Evolutionary conservation across 2,329 filamentous ascomycete genomes (phyloP).

Genomic region (Colletotrichum trifolii): DNA sequence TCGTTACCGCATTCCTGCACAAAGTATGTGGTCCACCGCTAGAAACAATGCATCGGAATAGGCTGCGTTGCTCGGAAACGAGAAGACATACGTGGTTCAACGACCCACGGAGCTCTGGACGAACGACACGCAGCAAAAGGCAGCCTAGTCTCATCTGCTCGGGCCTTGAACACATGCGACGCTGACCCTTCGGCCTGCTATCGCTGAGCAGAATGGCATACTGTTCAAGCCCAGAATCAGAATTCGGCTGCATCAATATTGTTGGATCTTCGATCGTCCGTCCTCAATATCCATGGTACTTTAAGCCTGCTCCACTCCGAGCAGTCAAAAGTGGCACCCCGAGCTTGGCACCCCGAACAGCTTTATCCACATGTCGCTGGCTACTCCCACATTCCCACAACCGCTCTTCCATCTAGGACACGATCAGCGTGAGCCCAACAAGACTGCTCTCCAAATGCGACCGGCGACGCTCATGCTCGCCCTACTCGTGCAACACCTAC

Average conservation of each 20-base stretch:
- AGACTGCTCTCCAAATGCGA: not conserved
- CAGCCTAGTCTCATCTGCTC: not conserved
- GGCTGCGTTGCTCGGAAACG: no score
- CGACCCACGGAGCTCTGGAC: not conserved
- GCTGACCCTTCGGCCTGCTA: not conserved
- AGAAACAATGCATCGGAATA: no score
- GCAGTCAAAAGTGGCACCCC: slow-evolving; percentile 33
- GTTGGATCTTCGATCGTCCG: slow-evolving; percentile 32
- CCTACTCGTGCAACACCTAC: not conserved
- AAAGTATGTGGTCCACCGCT: no score
- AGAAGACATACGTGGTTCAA: not conserved
- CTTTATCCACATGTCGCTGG: slow-evolving; percentile 14
- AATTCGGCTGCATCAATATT: slow-evolving; percentile 28
- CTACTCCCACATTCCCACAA: slow-evolving; percentile 9
- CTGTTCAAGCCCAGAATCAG: slow-evolving; percentile 21
- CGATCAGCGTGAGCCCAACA: slow-evolving; percentile 5
- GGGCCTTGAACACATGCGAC: not conserved
- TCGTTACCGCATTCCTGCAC: no score
- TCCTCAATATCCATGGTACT: slow-evolving; percentile 27
- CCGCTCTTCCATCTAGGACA: slow-evolving; percentile 22
- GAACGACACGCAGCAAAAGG: not conserved
- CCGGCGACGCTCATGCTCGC: slow-evolving; percentile 2
- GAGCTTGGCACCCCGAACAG: slow-evolving; percentile 16
- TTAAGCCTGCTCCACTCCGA: slow-evolving; percentile 21
- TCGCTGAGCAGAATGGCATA: slow-evolving; percentile 25